Evolutionary conservation across 179 eudicot species (phyloP), one percentile per base, ranked within the genome.

Genomic region (Sideroxylon spinosum): DNA sequence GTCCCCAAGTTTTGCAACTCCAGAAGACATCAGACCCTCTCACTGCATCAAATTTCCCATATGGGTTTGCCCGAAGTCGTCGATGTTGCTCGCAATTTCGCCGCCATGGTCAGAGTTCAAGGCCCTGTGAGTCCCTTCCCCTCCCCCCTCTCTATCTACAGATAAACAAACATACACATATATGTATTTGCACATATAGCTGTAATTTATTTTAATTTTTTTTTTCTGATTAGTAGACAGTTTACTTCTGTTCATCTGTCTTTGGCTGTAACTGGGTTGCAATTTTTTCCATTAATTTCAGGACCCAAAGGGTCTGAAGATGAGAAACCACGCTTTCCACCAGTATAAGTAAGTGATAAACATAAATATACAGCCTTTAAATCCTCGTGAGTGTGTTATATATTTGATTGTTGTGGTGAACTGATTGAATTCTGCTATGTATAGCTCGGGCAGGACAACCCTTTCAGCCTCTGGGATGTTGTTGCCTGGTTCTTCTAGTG

Each of bases 291-390:
- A 25, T 83, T 29, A 62, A 67, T 78, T 85, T 79, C 90, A 95
- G 98, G 98, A 95, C 81, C 98, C 98, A 22, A 95, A 93, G 81
- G 95, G 98, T 29, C 79, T 95, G 61, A 95, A 95, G 91, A 90
- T 93, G 95, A 87, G 89, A 84, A 93, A 87, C 23, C 97, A 91
- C 70, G 98, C 98, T 78, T 95, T 91, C 81, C 98, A 95, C 65
- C 92, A 86, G 26, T 88, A 90, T 78, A 77, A 85, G 98, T 95
- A 83, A 85, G 90, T 85, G 23, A 25, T 56, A 9, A 9, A 68
- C 49, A 68, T 61, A 53, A 79, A 53, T 59, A 49, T 78, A 90
- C 59, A 19, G 14, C 23, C 22, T 14, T 74, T 29, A 61, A 74
- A 23, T 22, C 20, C 46, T 25, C 26, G 9, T 71, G 62, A 22